Evolutionary conservation across 1,139 yeast species (phyloP), one percentile per base, ranked within the genome.

Genomic region (Geotrichum cucujoidarum): DNA sequence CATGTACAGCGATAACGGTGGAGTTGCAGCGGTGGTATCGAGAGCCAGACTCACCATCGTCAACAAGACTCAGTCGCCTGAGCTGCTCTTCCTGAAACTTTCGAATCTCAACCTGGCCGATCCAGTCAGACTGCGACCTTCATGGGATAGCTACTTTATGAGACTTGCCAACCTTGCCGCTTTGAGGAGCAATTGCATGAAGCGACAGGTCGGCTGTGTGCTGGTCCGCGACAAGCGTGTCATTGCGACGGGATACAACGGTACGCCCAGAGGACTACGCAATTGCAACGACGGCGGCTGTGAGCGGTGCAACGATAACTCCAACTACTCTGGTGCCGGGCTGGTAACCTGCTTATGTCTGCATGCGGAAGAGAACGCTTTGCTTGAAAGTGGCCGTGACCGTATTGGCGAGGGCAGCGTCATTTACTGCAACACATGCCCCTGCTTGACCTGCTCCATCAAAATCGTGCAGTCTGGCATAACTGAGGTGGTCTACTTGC

Each of bases 221-320:
- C 77, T 92, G 27, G 97, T 88, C 1, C 75, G 90, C 47, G 94
- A 87, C 48, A 80, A 79, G 43, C 72, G 97, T 48, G 95, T 92
- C 31, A 76, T 94, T 29, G 95, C 98, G 1, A 92, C 98, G 0
- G 99, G 98, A 0, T 92, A 94, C 66, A 92, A 92, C 61, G 98
- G 99, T 1, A 92, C 99, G 0, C 97, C 98, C 11, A 75, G 96
- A 36, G 88, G 90, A 52, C 68, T 88, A 59, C 72, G 74, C 27
- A 92, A 92, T 62, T 92, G 99, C 67, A 90, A 88, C 61, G 92
- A 88, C 59, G 98, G 98, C 16, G 98, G 98, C 0, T 92, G 98
- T 67, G 69, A 78, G 5, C 72, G 98, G 39, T 92, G 99, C 65
- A 68, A 72, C 45, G 62, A 31, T 16, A 83, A 77, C 2, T 69